A percentile compares a stretch with the other conserved stretches of the same genome.
phyloP scores from a whole-genome alignment of 768 basidiomycete species.

The Termitomyces sp. region DNA sequence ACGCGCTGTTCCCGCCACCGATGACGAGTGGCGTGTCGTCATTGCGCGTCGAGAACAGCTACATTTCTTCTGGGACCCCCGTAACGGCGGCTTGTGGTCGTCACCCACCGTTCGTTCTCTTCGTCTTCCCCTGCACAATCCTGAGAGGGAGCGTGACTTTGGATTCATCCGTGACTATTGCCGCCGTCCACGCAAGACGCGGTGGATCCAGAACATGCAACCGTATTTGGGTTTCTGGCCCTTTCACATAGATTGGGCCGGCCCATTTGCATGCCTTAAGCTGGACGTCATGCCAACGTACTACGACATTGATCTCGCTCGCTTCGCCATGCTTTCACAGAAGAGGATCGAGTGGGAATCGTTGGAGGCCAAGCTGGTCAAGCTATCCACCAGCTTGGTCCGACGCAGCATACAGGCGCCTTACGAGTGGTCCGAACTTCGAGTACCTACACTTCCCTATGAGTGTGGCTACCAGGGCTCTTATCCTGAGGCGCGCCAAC shows the following conservation, averaged over 20 bases:
- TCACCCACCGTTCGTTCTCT: constrained; percentile 1
- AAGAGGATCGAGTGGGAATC: not conserved
- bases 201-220: not conserved
- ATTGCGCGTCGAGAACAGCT: not conserved
- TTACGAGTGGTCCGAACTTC: not conserved
- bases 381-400: not conserved
- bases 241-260: not conserved
- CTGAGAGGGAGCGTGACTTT: not conserved
- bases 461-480: not conserved
- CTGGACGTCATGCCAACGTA: not conserved
- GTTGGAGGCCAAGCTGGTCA: not conserved
- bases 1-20: not conserved
- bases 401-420: not conserved
- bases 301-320: not conserved
- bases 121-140: not conserved
- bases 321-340: no score
- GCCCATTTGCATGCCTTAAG: not conserved
- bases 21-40: not conserved
- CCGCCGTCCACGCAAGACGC: not conserved
- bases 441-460: not conserved
- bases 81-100: not conserved
- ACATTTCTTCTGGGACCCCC: not conserved
- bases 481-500: not conserved
- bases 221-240: constrained; percentile 4
- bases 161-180: not conserved